A percentile compares a stretch with the other conserved stretches of the same genome.
Evolutionary conservation across 164 flowering plant species (phyloP).

Genomic region (Aristolochia contorta): DNA sequence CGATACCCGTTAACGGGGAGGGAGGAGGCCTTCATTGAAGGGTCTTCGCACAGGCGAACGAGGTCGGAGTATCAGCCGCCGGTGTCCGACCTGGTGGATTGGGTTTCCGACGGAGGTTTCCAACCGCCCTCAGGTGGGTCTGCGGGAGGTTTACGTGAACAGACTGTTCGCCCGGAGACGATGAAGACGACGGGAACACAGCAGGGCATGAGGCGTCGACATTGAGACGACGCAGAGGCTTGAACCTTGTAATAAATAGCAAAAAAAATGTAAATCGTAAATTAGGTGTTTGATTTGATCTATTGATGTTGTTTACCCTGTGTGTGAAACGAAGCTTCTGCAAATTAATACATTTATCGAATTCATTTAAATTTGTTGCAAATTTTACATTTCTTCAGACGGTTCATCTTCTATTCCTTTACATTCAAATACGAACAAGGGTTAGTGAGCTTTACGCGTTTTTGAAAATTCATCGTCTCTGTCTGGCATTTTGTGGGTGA

Average conservation of each 20-base stretch:
- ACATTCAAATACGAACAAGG: too few species aligned
- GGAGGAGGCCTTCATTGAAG: neutral
- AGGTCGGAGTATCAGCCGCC: conserved; percentile 29
- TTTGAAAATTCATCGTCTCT: too few species aligned
- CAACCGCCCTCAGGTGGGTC: neutral
- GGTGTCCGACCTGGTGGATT: conserved; percentile 10
- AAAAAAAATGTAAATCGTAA: neutral
- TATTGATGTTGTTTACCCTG: neutral
- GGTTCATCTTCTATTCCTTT: too few species aligned
- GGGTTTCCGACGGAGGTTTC: conserved; percentile 7
- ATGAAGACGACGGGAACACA: neutral
- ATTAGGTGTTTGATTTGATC: neutral
- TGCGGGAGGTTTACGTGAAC: neutral
- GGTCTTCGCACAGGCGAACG: conserved; percentile 7
- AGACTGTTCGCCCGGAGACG: neutral
- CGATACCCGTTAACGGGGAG: conserved; percentile 4
- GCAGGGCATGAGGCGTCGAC: neutral
- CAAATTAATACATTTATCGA: neutral
- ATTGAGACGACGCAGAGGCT: neutral
- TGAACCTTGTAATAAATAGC: too few species aligned
- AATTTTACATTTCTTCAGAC: neutral
- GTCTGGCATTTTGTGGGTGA: too few species aligned
- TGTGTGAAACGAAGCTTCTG: neutral
- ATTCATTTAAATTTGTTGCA: neutral
- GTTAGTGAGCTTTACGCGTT: too few species aligned